A percentile compares a stretch with the other conserved stretches of the same genome.
phyloP scores from a whole-genome alignment of 140 eudicot species.

The Flaveria floridana region DNA sequence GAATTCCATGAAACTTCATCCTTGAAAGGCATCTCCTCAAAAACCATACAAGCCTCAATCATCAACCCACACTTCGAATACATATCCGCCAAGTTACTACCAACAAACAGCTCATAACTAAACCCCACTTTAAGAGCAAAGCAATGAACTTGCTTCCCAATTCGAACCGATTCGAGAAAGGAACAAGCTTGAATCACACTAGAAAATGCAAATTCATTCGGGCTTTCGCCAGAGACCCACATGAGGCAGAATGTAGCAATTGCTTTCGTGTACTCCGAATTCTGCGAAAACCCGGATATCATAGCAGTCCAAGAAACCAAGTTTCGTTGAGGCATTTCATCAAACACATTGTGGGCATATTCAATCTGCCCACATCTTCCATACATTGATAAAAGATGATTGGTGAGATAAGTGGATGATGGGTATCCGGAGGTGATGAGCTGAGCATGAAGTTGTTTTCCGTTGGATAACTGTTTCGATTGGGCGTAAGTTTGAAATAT shows the following conservation, averaged over 20 bases:
- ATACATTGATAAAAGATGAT: conserved; percentile 43
- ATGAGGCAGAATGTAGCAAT: conserved; percentile 38
- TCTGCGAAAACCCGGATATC: conserved; percentile 46
- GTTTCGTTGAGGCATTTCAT: conserved; percentile 45
- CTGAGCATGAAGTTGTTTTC: conserved; percentile 49
- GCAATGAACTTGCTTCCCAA: conserved; percentile 46
- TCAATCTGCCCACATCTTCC: conserved; percentile 39
- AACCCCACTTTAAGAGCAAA: conserved; percentile 40
- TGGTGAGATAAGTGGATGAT: conserved; percentile 39
- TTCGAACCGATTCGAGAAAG: conserved; percentile 23
- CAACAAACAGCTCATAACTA: conserved; percentile 49
- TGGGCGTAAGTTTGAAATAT: conserved; percentile 37
- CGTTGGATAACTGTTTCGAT: conserved; percentile 35
- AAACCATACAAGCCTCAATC: conserved; percentile 50
- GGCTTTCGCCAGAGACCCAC: conserved; percentile 36
- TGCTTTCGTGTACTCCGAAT: conserved; percentile 22
- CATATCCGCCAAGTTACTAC: conserved; percentile 58
- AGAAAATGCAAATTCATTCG: conserved; percentile 42
- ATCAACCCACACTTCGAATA: conserved; percentile 48
- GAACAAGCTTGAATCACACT: conserved; percentile 45
- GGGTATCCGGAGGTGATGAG: conserved; percentile 37
- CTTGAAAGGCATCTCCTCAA: conserved; percentile 51
- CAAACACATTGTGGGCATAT: conserved; percentile 46
- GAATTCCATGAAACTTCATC: conserved; percentile 61
- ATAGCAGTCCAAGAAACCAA: conserved; percentile 56